These are phyloP conservation scores for Rhododendron williamsianum DNA, from an alignment of 148 eudicot species.

Conservation along the genomic window DNA sequence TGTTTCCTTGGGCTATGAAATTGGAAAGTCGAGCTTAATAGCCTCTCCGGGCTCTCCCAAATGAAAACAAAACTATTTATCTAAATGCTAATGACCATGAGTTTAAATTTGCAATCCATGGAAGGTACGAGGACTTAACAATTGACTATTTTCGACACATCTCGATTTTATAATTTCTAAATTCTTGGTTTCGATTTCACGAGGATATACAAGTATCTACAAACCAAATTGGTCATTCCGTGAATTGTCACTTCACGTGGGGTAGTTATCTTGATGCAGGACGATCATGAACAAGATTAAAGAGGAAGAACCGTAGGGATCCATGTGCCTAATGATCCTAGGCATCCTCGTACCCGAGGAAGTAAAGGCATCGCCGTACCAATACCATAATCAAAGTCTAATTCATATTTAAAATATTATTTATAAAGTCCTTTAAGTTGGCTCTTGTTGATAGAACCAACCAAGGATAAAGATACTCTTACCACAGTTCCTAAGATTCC, in stretches of 20 bases:
- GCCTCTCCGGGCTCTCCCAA: constrained; percentile 2
- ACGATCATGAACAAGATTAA: not conserved
- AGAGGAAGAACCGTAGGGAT: not conserved
- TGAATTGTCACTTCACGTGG: not conserved
- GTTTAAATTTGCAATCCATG: not conserved
- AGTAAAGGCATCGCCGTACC: not conserved
- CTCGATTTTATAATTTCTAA: not conserved
- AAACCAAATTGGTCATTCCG: not conserved
- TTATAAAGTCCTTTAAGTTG: not conserved
- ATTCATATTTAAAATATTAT: not conserved
- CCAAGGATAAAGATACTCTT: not conserved
- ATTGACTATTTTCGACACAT: not conserved
- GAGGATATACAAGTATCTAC: not conserved
- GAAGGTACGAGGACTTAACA: not conserved
- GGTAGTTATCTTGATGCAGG: not conserved
- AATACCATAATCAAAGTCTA: not conserved
- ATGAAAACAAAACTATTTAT: not conserved
- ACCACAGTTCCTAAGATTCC: not conserved
- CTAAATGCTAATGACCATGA: not conserved
- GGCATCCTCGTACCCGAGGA: not conserved
- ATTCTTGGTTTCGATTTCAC: not conserved
- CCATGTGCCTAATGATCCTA: not conserved
- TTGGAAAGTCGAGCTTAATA: not conserved
- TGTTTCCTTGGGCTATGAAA: not conserved
- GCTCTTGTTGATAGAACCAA: not conserved